phyloP scores from a whole-genome alignment of 108 stramenopile species.

The Aurantiochytrium sp. region DNA sequence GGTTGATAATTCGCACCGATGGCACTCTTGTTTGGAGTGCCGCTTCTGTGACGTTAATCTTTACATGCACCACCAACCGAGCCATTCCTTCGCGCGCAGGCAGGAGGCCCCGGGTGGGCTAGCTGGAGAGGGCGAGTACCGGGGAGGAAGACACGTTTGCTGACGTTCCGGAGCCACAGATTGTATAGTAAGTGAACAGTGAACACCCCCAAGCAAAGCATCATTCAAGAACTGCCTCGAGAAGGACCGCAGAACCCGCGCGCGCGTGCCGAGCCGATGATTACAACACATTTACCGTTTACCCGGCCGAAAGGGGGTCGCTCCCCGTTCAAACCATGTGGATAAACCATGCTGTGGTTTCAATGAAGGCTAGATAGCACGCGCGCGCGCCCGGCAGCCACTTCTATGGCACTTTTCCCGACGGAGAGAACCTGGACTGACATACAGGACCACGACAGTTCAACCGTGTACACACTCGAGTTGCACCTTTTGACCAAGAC shows the following conservation, averaged over 20 bases:
- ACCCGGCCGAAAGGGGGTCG: slow-evolving; percentile 31
- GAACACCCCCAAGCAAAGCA: no score
- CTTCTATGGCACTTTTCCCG: no score
- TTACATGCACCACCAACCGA: slow-evolving; percentile 33
- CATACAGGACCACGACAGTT: no score
- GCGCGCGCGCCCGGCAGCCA: neutral
- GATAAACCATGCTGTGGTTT: slow-evolving; percentile 29
- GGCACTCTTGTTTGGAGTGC: neutral
- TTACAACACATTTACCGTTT: slow-evolving; percentile 30
- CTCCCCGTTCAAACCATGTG: slow-evolving; percentile 5
- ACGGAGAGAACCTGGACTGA: no score
- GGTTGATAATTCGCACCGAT: slow-evolving; percentile 28
- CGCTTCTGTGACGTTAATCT: neutral
- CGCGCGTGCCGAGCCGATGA: slow-evolving; percentile 30
- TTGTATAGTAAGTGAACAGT: neutral
- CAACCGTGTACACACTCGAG: no score
- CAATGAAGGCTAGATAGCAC: neutral
- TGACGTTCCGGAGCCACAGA: neutral
- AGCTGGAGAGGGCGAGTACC: neutral
- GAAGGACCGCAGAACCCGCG: no score
- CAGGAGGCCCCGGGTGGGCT: neutral
- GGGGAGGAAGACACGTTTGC: neutral
- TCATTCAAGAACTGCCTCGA: no score
- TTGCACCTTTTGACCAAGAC: no score
- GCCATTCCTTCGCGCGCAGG: neutral